A percentile compares a stretch with the other conserved stretches of the same genome.
Evolutionary conservation across 1,139 yeast species (phyloP).

Genomic region (Hyphopichia wangnamkhiaoensis): DNA sequence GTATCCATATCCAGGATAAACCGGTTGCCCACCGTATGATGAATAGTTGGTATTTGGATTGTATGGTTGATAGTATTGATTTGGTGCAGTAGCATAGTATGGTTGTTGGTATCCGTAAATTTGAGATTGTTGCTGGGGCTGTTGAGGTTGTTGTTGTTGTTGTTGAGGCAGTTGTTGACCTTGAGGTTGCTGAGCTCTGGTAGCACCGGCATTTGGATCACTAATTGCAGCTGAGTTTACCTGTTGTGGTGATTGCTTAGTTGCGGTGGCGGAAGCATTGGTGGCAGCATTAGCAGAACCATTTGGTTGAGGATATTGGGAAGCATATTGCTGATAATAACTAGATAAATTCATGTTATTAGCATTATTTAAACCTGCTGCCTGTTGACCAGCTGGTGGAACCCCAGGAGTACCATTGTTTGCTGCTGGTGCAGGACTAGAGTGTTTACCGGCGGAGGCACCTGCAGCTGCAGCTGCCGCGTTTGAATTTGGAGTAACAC

Average conservation of each 20-base stretch:
- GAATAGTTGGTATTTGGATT: constrained; percentile 22
- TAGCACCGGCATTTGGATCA: constrained; percentile 3
- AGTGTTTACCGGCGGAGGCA: constrained; percentile 7
- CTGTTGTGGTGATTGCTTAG: not conserved
- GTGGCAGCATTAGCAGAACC: not conserved
- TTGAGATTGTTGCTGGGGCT: constrained; percentile 9
- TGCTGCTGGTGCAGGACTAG: not conserved
- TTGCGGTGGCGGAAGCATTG: not conserved
- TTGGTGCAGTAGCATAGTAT: constrained; percentile 22
- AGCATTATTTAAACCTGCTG: not conserved
- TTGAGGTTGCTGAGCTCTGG: constrained; percentile 9
- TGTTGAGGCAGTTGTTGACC: constrained; percentile 11
- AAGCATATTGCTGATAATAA: constrained; percentile 5
- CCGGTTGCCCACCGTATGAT: constrained; percentile 25
- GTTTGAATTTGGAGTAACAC: constrained; percentile 40
- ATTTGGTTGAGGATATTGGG: constrained; percentile 4
- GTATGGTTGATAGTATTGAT: constrained; percentile 23
- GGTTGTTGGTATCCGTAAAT: constrained; percentile 24
- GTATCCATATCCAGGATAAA: constrained; percentile 23
- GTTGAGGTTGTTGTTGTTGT: constrained; percentile 8
- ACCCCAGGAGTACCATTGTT: constrained; percentile 1
- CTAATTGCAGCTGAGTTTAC: constrained; percentile 2
- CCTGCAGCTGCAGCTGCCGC: constrained; percentile 12
- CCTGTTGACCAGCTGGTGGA: not conserved
- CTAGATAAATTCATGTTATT: not conserved